Conservation (phyloP, 2,329 filamentous ascomycete species). For the Seiridium cupressi region DNA sequence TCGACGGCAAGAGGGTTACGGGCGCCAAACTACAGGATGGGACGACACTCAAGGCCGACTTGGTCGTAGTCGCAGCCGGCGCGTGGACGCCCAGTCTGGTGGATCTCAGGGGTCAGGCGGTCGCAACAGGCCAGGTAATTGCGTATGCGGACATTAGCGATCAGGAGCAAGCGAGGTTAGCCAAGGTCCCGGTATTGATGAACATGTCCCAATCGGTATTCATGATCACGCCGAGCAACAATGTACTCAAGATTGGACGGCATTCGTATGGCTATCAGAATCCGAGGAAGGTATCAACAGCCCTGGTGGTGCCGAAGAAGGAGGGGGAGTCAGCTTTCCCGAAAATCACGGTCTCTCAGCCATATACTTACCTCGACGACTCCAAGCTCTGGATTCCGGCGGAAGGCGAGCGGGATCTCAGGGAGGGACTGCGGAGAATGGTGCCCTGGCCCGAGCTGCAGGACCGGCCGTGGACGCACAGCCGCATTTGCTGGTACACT, state of each 20-base stretch:
- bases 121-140: conserved; percentile 79
- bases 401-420: conserved; percentile 62
- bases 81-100: conserved; percentile 82
- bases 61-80: conserved; percentile 79
- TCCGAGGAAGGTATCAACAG: conserved; percentile 33
- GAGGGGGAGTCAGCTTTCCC: neutral
- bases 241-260: conserved; percentile 66
- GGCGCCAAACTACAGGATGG: conserved; percentile 58
- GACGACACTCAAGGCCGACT: conserved; percentile 57
- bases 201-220: conserved; percentile 73
- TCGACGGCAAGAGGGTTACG: conserved; percentile 38
- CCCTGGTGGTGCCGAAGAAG: conserved; percentile 16
- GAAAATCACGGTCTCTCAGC: conserved; percentile 31
- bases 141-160: conserved; percentile 74
- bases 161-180: conserved; percentile 65
- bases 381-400: conserved; percentile 48
- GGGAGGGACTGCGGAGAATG: conserved; percentile 58
- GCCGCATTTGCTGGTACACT: conserved; percentile 73
- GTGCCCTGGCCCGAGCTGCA: conserved; percentile 56
- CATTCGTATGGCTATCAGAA: conserved; percentile 69
- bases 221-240: conserved; percentile 65
- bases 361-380: conserved; percentile 48
- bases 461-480: conserved; percentile 58
- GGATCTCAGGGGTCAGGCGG: conserved; percentile 72
- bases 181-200: conserved; percentile 67